phyloP scores from a whole-genome alignment of 2,329 filamentous ascomycete genomes.

The Blastomyces gilchristii region DNA sequence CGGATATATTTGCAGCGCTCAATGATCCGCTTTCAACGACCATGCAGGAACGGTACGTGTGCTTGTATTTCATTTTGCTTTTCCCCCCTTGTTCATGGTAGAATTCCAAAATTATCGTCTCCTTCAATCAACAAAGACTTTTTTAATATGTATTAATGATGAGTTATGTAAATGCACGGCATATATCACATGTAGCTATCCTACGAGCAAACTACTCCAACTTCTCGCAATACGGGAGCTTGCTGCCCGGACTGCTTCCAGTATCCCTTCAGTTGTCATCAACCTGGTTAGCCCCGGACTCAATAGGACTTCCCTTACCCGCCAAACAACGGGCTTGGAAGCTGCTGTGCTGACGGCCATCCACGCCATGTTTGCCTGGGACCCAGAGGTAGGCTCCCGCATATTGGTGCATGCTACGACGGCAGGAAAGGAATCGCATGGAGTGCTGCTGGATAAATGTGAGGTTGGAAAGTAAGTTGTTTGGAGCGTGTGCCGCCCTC shows the following conservation, averaged over 20 bases:
- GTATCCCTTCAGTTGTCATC: constrained; percentile 12
- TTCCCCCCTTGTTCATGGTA: neutral
- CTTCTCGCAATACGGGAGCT: constrained; percentile 10
- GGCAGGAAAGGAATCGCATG: constrained; percentile 13
- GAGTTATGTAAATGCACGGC: neutral
- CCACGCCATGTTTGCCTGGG: constrained; percentile 12
- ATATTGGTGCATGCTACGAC: constrained; percentile 16
- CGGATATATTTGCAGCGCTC: constrained; percentile 11
- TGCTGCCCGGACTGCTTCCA: constrained; percentile 4
- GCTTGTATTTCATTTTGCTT: neutral
- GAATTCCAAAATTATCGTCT: neutral
- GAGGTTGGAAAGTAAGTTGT: constrained; percentile 12
- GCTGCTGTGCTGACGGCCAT: constrained; percentile 4
- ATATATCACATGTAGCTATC: constrained; percentile 8
- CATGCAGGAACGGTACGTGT: constrained; percentile 12
- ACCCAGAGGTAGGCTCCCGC: constrained; percentile 16
- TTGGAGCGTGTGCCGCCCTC: too few species aligned
- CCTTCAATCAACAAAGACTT: neutral
- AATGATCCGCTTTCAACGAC: constrained; percentile 9
- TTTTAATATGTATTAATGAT: neutral
- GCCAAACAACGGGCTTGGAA: constrained; percentile 7
- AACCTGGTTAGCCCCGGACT: constrained; percentile 20
- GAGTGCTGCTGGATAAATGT: constrained; percentile 10
- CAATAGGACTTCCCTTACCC: constrained; percentile 15
- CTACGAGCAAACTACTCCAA: constrained; percentile 11